Evolutionary conservation across 768 basidiomycete species (phyloP).

Genomic region (Suillus luteus): DNA sequence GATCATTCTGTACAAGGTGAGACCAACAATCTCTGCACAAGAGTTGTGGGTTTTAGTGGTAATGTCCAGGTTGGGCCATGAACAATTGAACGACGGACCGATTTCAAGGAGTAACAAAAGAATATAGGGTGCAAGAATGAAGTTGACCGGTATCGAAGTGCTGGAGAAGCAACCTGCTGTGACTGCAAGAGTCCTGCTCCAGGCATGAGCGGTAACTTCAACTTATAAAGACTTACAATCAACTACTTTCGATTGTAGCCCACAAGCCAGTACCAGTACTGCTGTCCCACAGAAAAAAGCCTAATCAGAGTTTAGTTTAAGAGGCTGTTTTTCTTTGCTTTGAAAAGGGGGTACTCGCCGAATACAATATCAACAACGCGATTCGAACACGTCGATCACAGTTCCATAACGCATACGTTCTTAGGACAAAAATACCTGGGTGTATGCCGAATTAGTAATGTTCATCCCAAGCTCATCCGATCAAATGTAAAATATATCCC

Average conservation of each 20-base stretch:
- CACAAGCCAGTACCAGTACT: not conserved
- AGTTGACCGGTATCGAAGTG: not conserved
- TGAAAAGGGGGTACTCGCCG: not conserved
- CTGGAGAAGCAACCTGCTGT: not conserved
- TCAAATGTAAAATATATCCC: not conserved
- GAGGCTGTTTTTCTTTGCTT: not conserved
- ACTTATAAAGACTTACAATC: not conserved
- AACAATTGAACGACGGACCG: not conserved
- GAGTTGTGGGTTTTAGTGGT: not conserved
- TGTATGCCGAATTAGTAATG: not conserved
- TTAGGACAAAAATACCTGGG: not conserved
- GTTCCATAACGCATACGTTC: conserved; percentile 5
- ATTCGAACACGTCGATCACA: conserved; percentile 1
- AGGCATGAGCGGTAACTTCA: not conserved
- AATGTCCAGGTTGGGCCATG: not conserved
- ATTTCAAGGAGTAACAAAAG: not conserved
- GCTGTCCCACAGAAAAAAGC: not conserved
- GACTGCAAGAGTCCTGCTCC: conserved; percentile 3
- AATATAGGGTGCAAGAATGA: not conserved
- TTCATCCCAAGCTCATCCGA: too few relatives aligned
- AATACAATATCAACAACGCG: not conserved
- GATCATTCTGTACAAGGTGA: conserved; percentile 6
- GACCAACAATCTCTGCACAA: not conserved
- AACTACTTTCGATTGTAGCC: not conserved
- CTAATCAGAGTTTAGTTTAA: not conserved